Evolutionary conservation across 805 yeast species (phyloP), one percentile per base, ranked within the genome.

Genomic region (Aciculoconidium aculeatum): DNA sequence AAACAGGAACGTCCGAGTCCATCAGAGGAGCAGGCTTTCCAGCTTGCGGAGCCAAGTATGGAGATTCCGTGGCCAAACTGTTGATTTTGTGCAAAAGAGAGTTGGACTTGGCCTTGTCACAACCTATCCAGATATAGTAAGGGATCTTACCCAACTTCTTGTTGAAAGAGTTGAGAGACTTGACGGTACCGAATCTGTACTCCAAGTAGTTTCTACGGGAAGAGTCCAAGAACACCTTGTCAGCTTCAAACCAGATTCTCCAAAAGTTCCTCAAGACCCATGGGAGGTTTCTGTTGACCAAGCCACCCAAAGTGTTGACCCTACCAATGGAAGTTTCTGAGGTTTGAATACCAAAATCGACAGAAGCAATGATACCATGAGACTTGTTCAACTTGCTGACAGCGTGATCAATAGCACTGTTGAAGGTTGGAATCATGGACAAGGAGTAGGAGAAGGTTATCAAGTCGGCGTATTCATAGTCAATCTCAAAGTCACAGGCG

Each of bases 191-290:
- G 46, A 83, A 83, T 45, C 73, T 71, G 57, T 84, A 81, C 54
- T 83, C 94, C 45, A 84, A 67, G 56, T 82, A 83, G 47, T 80
- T 86, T 58, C 94, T 74, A 60, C 94, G 74, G 6, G 86, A 71
- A 17, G 87, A 76, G 49, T 83, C 94, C 41, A 83, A 67, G 45
- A 75, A 79, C 3, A 83, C 94, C 33, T 78, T 70, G 54, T 83
- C 94, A 30, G 80, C 79, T 55, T 83, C 94, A 53, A 84, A 83
- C 94, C 94, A 84, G 24, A 79, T 61, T 48, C 87, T 70, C 94
- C 94, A 83, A 51, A 83, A 84, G 17, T 84, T 80, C 50, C 94
- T 67, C 28, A 72, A 66, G 33, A 80, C 37, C 94, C 94, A 83
- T 15, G 85, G 79, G 37, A 73, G 77, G 50, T 81, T 81, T 47